phyloP scores from a whole-genome alignment of 2,329 filamentous ascomycete species.

The Xylariaceae sp. region DNA sequence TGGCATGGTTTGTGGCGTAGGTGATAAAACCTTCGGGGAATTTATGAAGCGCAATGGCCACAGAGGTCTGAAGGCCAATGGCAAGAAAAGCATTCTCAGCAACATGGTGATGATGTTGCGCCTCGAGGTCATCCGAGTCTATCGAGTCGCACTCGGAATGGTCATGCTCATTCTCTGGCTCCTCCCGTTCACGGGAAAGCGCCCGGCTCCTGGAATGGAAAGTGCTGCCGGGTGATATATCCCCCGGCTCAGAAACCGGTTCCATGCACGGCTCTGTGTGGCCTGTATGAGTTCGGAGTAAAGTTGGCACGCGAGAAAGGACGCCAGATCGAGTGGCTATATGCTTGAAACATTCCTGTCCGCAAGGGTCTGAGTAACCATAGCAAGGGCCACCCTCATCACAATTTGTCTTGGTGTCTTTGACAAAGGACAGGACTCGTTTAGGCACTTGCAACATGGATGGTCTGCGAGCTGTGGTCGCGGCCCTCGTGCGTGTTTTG shows the following conservation, averaged over 20 bases:
- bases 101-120: slow-evolving; percentile 85
- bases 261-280: slow-evolving; percentile 26
- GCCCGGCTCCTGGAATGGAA: slow-evolving; percentile 20
- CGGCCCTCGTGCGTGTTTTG: slow-evolving; percentile 20
- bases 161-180: slow-evolving; percentile 28
- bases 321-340: slow-evolving; percentile 35
- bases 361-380: slow-evolving; percentile 62
- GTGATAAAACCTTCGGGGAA: slow-evolving; percentile 86
- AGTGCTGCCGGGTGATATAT: slow-evolving; percentile 17
- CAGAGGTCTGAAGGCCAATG: slow-evolving; percentile 91
- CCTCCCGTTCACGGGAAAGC: slow-evolving; percentile 27
- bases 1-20: slow-evolving; percentile 95
- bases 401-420: slow-evolving; percentile 60
- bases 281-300: slow-evolving; percentile 40
- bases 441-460: slow-evolving; percentile 53
- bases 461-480: slow-evolving; percentile 38
- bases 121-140: slow-evolving; percentile 39
- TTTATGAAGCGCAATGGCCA: slow-evolving; percentile 94
- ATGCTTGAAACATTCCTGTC: slow-evolving; percentile 62
- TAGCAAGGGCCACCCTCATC: slow-evolving; percentile 58
- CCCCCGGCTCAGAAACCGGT: slow-evolving; percentile 24
- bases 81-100: slow-evolving; percentile 89
- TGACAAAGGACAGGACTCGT: slow-evolving; percentile 60
- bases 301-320: slow-evolving; percentile 30
- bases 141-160: slow-evolving; percentile 21